Evolutionary conservation across 495 filamentous ascomycete species (phyloP).

Genomic region (Tuber magnatum): DNA sequence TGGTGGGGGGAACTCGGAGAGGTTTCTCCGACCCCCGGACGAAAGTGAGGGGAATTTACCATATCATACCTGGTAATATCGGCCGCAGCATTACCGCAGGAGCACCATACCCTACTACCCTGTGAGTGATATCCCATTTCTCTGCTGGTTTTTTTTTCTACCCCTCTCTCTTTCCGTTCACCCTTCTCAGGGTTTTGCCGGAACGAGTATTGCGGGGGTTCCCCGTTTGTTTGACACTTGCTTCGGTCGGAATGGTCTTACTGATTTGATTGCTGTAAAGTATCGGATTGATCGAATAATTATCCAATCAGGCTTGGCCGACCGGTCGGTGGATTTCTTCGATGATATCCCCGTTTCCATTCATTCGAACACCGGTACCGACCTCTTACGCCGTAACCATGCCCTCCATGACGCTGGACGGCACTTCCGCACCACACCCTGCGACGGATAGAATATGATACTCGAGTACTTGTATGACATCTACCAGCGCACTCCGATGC

Average conservation of each 20-base stretch:
- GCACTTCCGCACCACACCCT: not conserved
- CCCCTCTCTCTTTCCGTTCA: not conserved
- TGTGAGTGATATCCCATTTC: not conserved
- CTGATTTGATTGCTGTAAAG: not conserved
- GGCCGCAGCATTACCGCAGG: not conserved
- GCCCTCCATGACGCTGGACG: not conserved
- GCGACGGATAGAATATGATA: not conserved
- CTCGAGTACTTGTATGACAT: too few relatives aligned
- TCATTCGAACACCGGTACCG: not conserved
- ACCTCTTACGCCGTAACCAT: not conserved
- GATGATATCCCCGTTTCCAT: not conserved
- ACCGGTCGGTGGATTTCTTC: not conserved
- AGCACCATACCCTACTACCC: not conserved
- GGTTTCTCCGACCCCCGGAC: not conserved
- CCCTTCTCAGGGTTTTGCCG: not conserved
- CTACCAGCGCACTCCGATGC: not conserved
- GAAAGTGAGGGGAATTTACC: not conserved
- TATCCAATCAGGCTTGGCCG: not conserved
- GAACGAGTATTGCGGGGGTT: not conserved
- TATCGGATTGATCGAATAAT: not conserved
- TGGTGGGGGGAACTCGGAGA: not conserved
- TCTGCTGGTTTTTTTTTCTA: not conserved
- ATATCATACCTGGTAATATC: not conserved
- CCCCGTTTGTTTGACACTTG: not conserved
- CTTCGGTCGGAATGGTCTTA: not conserved